Evolutionary conservation across 768 basidiomycete species (phyloP).

Genomic region (Chiua virens): DNA sequence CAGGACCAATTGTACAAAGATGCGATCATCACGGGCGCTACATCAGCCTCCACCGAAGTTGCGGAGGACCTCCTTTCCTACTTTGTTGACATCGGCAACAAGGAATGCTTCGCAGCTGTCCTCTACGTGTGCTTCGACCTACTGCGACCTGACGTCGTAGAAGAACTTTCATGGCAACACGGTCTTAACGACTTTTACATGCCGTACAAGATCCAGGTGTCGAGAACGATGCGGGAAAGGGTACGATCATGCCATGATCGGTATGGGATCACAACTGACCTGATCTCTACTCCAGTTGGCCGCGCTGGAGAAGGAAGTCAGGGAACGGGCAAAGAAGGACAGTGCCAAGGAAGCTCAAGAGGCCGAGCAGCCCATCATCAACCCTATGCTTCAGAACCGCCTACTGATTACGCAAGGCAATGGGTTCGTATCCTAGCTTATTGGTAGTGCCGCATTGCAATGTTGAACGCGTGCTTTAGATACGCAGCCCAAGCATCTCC

Average conservation of each 20-base stretch:
- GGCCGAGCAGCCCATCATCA: conserved; percentile 84
- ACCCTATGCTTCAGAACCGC: conserved; percentile 53
- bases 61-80: conserved; percentile 94
- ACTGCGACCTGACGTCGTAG: conserved; percentile 88
- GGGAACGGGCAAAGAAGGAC: conserved; percentile 85
- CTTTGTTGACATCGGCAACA: conserved; percentile 98
- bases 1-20: conserved; percentile 98
- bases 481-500: conserved; percentile 66
- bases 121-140: conserved; percentile 95
- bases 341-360: conserved; percentile 88
- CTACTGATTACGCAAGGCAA: conserved; percentile 76
- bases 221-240: conserved; percentile 77
- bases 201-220: conserved; percentile 91
- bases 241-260: conserved; percentile 34
- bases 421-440: conserved; percentile 36
- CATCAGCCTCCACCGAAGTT: conserved; percentile 82
- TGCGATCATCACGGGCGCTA: conserved; percentile 88
- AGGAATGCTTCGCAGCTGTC: conserved; percentile 92
- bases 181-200: conserved; percentile 96
- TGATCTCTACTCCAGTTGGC: conserved; percentile 49
- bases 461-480: conserved; percentile 34
- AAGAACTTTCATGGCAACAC: conserved; percentile 95
- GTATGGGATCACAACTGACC: conserved; percentile 8
- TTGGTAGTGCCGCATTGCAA: neutral
- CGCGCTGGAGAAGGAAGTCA: conserved; percentile 84